phyloP scores from a whole-genome alignment of 257 asterid species.

The Capsicum pubescens region DNA sequence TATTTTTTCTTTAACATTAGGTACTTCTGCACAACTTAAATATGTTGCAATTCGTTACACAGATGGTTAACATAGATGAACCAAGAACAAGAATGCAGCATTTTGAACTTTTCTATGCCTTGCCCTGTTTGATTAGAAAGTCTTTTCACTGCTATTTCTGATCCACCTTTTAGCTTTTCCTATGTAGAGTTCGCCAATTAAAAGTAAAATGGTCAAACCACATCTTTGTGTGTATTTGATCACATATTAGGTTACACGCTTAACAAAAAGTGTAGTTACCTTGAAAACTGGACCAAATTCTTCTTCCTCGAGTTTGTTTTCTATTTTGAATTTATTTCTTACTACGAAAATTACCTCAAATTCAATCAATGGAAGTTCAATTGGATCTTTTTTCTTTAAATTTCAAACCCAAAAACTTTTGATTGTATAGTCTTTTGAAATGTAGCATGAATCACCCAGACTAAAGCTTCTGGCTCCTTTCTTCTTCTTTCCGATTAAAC shows the following conservation, averaged over 20 bases:
- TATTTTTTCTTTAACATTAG: too few relatives aligned
- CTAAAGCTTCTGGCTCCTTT: conserved; percentile 18
- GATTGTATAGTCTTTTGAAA: conserved; percentile 21
- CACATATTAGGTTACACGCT: neutral
- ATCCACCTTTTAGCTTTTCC: conserved; percentile 36
- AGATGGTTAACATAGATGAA: too few relatives aligned
- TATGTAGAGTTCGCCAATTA: neutral
- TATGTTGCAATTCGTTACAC: too few relatives aligned
- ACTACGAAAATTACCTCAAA: conserved; percentile 31
- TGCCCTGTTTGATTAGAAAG: conserved; percentile 45
- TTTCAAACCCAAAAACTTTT: conserved; percentile 25
- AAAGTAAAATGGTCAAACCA: neutral
- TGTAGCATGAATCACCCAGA: neutral
- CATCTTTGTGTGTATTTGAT: neutral
- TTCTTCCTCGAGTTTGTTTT: conserved; percentile 40
- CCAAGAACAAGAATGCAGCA: too few relatives aligned
- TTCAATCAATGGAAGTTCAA: conserved; percentile 36
- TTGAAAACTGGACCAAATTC: conserved; percentile 44
- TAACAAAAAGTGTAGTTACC: conserved; percentile 26
- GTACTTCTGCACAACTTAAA: too few relatives aligned
- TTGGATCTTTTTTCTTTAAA: neutral
- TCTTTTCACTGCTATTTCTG: conserved; percentile 46
- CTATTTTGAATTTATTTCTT: conserved; percentile 34
- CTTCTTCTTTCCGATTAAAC: neutral
- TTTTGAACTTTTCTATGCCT: conserved; percentile 41